Conservation (phyloP, 768 basidiomycete genomes). For the Gymnopilus dilepis region DNA sequence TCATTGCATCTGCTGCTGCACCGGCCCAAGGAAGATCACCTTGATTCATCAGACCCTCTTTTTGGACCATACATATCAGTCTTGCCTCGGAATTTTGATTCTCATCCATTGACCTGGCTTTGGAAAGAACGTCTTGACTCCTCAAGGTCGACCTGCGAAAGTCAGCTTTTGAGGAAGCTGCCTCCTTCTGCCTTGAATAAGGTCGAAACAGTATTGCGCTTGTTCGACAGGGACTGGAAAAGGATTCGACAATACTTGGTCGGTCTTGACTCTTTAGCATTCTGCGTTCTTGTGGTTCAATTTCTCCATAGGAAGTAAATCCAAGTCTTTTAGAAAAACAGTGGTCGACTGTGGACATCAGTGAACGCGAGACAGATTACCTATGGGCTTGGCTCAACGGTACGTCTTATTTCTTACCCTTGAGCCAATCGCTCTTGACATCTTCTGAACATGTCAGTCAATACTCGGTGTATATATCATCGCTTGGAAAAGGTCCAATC, state of each 20-base stretch:
- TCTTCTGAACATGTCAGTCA: constrained; percentile 62
- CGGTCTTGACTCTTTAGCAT: constrained; percentile 29
- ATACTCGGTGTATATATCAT: constrained; percentile 88
- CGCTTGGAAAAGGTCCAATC: constrained; percentile 53
- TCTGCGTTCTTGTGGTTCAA: constrained; percentile 10
- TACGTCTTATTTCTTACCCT: constrained; percentile 36
- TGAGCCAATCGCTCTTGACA: background rate
- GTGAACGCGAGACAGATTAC: constrained; percentile 49
- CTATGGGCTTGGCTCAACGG: constrained; percentile 95
- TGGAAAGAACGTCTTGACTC: constrained; percentile 32
- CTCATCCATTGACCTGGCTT: constrained; percentile 85
- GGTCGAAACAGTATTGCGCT: constrained; percentile 46
- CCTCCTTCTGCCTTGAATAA: constrained; percentile 52
- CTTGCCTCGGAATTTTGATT: constrained; percentile 73
- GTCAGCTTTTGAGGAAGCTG: constrained; percentile 45
- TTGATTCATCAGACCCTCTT: constrained; percentile 54
- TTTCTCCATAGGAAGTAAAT: constrained; percentile 20
- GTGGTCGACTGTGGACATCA: constrained; percentile 18
- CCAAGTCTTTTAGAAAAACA: constrained; percentile 3
- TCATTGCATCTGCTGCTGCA: constrained; percentile 81
- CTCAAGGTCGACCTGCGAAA: constrained; percentile 17
- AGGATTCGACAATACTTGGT: constrained; percentile 59
- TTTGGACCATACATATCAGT: constrained; percentile 83
- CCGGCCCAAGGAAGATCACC: constrained; percentile 47
- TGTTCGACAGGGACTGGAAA: constrained; percentile 67